Conservation (phyloP, 805 yeast species). For the Cyberlindnera sargentensis region DNA sequence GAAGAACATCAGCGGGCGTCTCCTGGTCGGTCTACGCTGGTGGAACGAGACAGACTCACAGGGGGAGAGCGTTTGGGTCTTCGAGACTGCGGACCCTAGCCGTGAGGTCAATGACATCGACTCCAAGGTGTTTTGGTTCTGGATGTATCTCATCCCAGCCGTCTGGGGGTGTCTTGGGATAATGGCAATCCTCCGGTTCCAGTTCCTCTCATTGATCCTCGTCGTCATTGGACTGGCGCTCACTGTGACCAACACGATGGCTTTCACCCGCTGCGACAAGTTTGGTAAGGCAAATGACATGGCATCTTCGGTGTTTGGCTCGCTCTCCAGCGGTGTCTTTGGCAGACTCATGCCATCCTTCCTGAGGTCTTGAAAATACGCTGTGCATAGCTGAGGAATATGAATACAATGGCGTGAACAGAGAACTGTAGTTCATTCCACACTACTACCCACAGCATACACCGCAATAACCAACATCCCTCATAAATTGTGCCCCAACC, state of each 20-base stretch:
- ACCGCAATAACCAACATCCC: background rate
- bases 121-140: slow-evolving; percentile 80
- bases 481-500: background rate
- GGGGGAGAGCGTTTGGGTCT: slow-evolving; percentile 61
- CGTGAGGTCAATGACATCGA: slow-evolving; percentile 84
- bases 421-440: no score
- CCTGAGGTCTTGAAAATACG: slow-evolving; percentile 1
- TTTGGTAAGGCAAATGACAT: slow-evolving; percentile 76
- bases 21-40: slow-evolving; percentile 90
- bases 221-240: slow-evolving; percentile 63
- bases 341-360: slow-evolving; percentile 36
- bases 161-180: slow-evolving; percentile 71
- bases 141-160: slow-evolving; percentile 68
- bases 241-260: slow-evolving; percentile 77
- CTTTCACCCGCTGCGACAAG: slow-evolving; percentile 87
- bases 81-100: slow-evolving; percentile 73
- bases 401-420: no score
- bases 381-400: background rate
- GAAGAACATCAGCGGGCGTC: slow-evolving; percentile 84
- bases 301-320: slow-evolving; percentile 51
- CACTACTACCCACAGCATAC: background rate
- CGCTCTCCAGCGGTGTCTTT: slow-evolving; percentile 40
- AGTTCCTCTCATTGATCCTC: slow-evolving; percentile 58
- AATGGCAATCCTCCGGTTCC: slow-evolving; percentile 70
- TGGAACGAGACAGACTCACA: slow-evolving; percentile 78